phyloP scores from a whole-genome alignment of 768 basidiomycete species.

The Lyophyllum semitale region DNA sequence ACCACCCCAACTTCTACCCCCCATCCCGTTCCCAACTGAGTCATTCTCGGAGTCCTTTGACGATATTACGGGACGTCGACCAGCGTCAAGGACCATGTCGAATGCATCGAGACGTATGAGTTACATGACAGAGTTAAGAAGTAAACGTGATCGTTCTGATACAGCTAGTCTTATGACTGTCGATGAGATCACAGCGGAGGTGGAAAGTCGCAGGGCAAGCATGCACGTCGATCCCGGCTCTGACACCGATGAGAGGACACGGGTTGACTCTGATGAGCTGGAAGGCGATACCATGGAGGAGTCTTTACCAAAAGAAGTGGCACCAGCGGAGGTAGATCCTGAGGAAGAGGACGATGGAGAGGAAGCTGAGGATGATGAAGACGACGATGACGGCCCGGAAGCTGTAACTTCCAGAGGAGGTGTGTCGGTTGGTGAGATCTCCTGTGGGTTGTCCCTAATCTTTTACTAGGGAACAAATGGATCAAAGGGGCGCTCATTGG shows the following conservation, averaged over 20 bases:
- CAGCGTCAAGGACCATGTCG: slow-evolving; percentile 46
- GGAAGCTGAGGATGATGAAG: slow-evolving; percentile 45
- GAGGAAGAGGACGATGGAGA: slow-evolving; percentile 53
- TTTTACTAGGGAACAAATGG: slow-evolving; percentile 80
- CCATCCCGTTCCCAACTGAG: slow-evolving; percentile 77
- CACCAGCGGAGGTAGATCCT: slow-evolving; percentile 45
- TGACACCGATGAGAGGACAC: slow-evolving; percentile 73
- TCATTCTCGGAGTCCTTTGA: slow-evolving; percentile 81
- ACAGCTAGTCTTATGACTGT: slow-evolving; percentile 93
- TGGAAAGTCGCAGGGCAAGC: slow-evolving; percentile 71
- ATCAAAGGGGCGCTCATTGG: slow-evolving; percentile 96
- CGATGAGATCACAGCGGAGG: slow-evolving; percentile 96
- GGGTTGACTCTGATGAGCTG: slow-evolving; percentile 55
- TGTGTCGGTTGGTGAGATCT: slow-evolving; percentile 19
- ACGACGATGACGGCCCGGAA: slow-evolving; percentile 46
- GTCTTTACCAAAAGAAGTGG: slow-evolving; percentile 48
- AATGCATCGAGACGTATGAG: slow-evolving; percentile 70
- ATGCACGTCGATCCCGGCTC: slow-evolving; percentile 43
- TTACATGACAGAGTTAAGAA: slow-evolving; percentile 79
- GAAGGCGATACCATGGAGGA: slow-evolving; percentile 40
- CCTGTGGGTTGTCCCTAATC: neutral
- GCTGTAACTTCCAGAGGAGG: slow-evolving; percentile 54
- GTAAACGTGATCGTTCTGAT: slow-evolving; percentile 82
- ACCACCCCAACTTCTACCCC: slow-evolving; percentile 68
- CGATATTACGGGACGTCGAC: slow-evolving; percentile 42